Conservation (phyloP, 2,329 filamentous ascomycete species). For the Coniosporium tulheliwenetii region DNA sequence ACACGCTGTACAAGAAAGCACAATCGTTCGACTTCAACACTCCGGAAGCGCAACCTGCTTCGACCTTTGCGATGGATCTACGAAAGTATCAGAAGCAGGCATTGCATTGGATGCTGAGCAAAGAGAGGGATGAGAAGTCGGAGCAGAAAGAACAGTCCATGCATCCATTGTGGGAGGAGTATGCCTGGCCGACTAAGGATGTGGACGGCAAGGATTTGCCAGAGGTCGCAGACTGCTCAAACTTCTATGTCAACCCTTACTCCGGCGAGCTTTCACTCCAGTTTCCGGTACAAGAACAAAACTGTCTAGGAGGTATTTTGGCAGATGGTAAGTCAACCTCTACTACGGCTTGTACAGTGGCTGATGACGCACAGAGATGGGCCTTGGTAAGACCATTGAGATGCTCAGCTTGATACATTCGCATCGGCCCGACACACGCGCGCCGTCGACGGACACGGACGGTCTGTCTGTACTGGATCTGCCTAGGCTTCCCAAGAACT, state of each 20-base stretch:
- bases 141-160: slow-evolving; percentile 60
- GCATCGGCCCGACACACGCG: slow-evolving; percentile 43
- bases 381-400: slow-evolving; percentile 93
- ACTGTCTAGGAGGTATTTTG: slow-evolving; percentile 82
- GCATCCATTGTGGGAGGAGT: slow-evolving; percentile 97
- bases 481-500: slow-evolving; percentile 43
- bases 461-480: slow-evolving; percentile 41
- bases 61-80: slow-evolving; percentile 67
- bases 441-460: slow-evolving; percentile 9
- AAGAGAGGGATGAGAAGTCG: slow-evolving; percentile 66
- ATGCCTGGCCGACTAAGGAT: slow-evolving; percentile 76
- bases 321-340: slow-evolving; percentile 43
- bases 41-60: slow-evolving; percentile 67
- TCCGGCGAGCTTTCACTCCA: slow-evolving; percentile 84
- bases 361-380: slow-evolving; percentile 51
- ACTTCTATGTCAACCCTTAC: slow-evolving; percentile 94
- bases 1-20: slow-evolving; percentile 85
- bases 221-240: slow-evolving; percentile 44
- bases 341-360: no score
- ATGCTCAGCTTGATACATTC: slow-evolving; percentile 91
- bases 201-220: slow-evolving; percentile 67
- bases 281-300: slow-evolving; percentile 86
- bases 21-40: slow-evolving; percentile 94
- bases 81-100: slow-evolving; percentile 93
- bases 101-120: slow-evolving; percentile 88